Conservation (phyloP, 2,329 filamentous ascomycete genomes). For the Aspergillus luchuensis region DNA sequence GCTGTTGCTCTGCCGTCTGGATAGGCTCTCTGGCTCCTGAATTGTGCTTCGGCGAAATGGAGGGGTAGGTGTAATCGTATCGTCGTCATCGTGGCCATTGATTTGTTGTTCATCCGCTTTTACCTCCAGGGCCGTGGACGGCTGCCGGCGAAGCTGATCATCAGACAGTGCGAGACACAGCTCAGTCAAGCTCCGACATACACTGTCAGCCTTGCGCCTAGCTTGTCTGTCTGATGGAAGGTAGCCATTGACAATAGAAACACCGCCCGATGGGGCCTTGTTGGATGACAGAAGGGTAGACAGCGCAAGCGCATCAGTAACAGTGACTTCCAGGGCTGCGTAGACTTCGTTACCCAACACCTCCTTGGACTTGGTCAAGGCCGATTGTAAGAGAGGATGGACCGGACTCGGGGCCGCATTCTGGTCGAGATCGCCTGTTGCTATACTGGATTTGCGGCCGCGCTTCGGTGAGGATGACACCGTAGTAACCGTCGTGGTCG, state of each 20-base stretch:
- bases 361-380: slow-evolving; percentile 74
- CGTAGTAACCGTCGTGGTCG: slow-evolving; percentile 87
- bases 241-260: slow-evolving; percentile 41
- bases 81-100: slow-evolving; percentile 31
- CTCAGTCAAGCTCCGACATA: slow-evolving; percentile 91
- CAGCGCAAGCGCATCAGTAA: slow-evolving; percentile 76
- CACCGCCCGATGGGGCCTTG: slow-evolving; percentile 59
- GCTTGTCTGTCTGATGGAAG: slow-evolving; percentile 74
- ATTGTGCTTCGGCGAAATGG: slow-evolving; percentile 41
- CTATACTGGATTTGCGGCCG: slow-evolving; percentile 54
- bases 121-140: slow-evolving; percentile 34
- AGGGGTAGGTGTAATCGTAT: slow-evolving; percentile 30
- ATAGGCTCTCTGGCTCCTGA: slow-evolving; percentile 41
- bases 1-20: slow-evolving; percentile 30
- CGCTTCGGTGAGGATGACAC: slow-evolving; percentile 87
- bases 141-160: slow-evolving; percentile 44
- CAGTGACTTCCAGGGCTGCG: slow-evolving; percentile 75
- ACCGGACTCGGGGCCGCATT: slow-evolving; percentile 54
- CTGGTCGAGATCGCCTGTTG: slow-evolving; percentile 38
- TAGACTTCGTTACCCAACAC: slow-evolving; percentile 72
- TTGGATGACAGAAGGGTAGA: slow-evolving; percentile 74
- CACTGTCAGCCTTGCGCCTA: slow-evolving; percentile 84
- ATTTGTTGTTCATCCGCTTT: slow-evolving; percentile 21
- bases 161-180: slow-evolving; percentile 82
- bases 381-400: slow-evolving; percentile 78